Conservation (phyloP, 352 stramenopile species). For the Phytophthora uliginosa region DNA sequence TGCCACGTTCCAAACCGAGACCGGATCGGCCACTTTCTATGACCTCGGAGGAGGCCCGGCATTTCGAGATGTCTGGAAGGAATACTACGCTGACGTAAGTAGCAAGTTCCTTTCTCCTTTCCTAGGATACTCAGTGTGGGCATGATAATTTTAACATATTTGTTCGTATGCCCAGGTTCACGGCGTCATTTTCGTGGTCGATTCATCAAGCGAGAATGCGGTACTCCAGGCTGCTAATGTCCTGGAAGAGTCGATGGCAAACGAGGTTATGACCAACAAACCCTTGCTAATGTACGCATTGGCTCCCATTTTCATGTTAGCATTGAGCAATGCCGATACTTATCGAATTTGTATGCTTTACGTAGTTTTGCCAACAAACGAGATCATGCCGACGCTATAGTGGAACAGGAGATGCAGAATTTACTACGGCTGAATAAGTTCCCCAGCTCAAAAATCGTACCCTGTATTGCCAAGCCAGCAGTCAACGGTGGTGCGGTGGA, state of each 20-base stretch:
- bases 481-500: conserved; percentile 63
- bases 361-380: conserved; percentile 84
- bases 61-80: conserved; percentile 84
- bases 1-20: conserved; percentile 75
- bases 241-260: conserved; percentile 66
- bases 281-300: conserved; percentile 72
- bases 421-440: conserved; percentile 55
- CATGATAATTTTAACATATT: not conserved
- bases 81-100: conserved; percentile 87
- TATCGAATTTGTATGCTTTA: not conserved
- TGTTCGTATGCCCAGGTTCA: conserved; percentile 48
- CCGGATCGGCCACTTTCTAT: conserved; percentile 81
- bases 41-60: conserved; percentile 79
- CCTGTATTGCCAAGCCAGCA: conserved; percentile 72
- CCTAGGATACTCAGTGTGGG: not conserved
- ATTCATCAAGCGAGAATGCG: conserved; percentile 63
- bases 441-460: conserved; percentile 50
- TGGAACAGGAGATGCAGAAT: conserved; percentile 47
- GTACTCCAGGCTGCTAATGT: conserved; percentile 60
- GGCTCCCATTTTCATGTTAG: not conserved
- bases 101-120: not conserved
- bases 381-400: conserved; percentile 52
- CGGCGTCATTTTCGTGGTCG: conserved; percentile 80
- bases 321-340: not conserved
- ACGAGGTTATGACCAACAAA: conserved; percentile 64